Conservation (phyloP, 176 grass and related monocot species). For the Raddia guianensis region DNA sequence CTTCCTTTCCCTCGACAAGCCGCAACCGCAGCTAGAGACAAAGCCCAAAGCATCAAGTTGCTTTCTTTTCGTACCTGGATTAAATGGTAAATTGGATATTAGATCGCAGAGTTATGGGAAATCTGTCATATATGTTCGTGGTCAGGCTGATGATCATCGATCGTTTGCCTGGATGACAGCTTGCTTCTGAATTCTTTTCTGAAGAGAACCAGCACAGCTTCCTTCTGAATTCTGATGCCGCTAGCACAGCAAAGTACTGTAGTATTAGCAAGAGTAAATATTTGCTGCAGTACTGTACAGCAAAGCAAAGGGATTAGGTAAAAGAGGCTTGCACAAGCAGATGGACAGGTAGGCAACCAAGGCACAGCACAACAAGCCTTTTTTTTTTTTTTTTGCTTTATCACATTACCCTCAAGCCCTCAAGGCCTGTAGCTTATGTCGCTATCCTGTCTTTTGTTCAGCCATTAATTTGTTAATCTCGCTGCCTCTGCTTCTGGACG, state of each 20-base stretch:
- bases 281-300: background rate
- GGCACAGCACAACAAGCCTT: background rate
- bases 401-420: constrained; percentile 17
- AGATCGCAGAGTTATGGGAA: background rate
- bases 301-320: constrained; percentile 37
- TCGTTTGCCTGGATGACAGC: too few species aligned
- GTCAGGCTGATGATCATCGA: background rate
- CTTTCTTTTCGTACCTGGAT: background rate
- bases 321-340: constrained; percentile 42
- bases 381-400: constrained; percentile 22
- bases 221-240: background rate
- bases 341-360: background rate
- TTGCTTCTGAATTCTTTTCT: too few species aligned
- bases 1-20: background rate
- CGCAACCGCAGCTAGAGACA: too few species aligned
- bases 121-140: too few species aligned
- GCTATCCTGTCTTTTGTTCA: background rate
- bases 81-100: background rate
- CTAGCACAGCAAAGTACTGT: background rate
- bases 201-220: too few species aligned
- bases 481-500: background rate
- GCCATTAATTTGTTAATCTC: constrained; percentile 7
- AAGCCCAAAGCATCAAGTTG: background rate
- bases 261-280: background rate
- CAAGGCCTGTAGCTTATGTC: constrained; percentile 16